These are phyloP conservation scores for Quambalaria eucalypti DNA, from an alignment of 1,284 basidiomycete genomes.

Conservation along the genomic window DNA sequence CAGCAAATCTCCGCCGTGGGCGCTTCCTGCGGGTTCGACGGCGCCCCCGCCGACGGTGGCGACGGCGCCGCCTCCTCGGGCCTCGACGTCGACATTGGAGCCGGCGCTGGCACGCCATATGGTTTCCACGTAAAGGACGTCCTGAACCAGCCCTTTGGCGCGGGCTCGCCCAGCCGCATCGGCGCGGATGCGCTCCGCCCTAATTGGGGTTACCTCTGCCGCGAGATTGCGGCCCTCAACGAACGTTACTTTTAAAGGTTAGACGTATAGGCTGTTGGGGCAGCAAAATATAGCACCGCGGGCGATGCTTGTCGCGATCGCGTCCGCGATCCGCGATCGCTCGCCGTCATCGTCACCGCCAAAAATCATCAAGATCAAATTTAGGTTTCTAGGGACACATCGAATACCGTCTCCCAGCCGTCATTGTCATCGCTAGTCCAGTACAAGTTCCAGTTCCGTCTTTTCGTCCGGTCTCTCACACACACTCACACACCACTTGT, in stretches of 20 bases:
- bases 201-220: slow-evolving; percentile 33
- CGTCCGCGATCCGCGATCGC: no score
- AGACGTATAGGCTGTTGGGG: no score
- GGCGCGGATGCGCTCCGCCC: slow-evolving; percentile 9
- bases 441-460: no score
- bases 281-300: no score
- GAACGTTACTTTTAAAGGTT: slow-evolving; percentile 27
- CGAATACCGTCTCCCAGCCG: no score
- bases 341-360: no score
- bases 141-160: slow-evolving; percentile 18
- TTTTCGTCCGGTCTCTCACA: no score
- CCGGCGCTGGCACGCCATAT: slow-evolving; percentile 26
- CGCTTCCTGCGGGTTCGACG: neutral
- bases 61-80: neutral
- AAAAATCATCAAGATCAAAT: no score
- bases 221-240: slow-evolving; percentile 39
- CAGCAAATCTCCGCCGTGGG: neutral
- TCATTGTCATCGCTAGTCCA: no score
- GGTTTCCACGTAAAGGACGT: slow-evolving; percentile 19
- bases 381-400: no score
- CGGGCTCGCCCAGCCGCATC: slow-evolving; percentile 8
- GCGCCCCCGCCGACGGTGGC: neutral
- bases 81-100: slow-evolving; percentile 27
- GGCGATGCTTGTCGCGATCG: no score
- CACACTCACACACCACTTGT: no score